phyloP scores from a whole-genome alignment of 352 stramenopile species.

The Globisporangium nodosum region DNA sequence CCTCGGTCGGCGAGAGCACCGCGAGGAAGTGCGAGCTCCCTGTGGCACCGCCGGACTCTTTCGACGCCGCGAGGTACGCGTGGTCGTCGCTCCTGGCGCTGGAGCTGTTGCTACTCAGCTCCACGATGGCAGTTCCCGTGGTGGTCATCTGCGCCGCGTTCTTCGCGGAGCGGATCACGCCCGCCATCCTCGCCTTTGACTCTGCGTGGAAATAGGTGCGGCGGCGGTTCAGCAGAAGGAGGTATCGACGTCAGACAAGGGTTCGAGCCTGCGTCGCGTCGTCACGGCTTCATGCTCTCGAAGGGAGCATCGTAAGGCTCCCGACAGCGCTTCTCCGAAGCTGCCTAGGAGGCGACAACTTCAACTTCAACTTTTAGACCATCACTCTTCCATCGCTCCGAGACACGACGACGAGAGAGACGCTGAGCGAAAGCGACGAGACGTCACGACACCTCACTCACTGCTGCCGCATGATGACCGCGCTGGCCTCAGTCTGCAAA shows the following conservation, averaged over 20 bases:
- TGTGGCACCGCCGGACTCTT: background rate
- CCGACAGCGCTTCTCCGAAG: no score
- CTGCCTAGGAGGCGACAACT: background rate
- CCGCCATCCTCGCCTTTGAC: background rate
- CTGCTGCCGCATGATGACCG: background rate
- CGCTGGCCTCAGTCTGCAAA: background rate
- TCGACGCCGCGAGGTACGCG: background rate
- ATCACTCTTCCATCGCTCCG: background rate
- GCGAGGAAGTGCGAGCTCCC: constrained; percentile 30
- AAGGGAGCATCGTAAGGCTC: background rate
- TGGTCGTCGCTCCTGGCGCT: background rate
- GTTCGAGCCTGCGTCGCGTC: no score
- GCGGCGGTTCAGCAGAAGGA: no score
- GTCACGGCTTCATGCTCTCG: background rate
- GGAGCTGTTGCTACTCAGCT: background rate
- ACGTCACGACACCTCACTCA: background rate
- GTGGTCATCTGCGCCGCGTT: background rate
- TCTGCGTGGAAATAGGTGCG: no score
- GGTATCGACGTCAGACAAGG: no score
- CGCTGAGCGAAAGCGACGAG: background rate
- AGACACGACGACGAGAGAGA: background rate
- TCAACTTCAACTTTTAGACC: constrained; percentile 6
- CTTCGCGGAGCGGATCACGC: constrained; percentile 2
- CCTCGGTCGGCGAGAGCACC: constrained; percentile 35
- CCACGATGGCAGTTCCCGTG: constrained; percentile 8